These are phyloP conservation scores for Diaporthe eres DNA, from an alignment of 2,329 filamentous ascomycete genomes.

Conservation along the genomic window DNA sequence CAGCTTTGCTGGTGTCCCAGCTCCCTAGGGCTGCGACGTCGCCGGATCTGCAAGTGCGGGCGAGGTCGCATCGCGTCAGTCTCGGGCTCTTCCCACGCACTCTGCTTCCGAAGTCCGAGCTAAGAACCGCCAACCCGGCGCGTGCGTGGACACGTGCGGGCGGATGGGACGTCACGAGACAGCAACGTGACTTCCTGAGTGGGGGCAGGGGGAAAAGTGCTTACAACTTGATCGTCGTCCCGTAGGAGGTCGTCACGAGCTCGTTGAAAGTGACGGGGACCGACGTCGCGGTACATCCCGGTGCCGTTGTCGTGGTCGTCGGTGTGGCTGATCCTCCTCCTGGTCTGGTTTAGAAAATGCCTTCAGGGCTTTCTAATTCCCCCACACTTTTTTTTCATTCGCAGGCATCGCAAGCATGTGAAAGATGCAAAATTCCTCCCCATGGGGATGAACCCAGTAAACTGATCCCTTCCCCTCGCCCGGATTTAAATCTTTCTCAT, in stretches of 20 bases:
- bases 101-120: background rate
- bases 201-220: constrained; percentile 16
- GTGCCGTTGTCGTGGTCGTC: constrained; percentile 32
- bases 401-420: background rate
- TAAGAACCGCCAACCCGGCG: constrained; percentile 8
- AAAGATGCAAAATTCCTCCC: background rate
- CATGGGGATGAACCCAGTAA: constrained; percentile 13
- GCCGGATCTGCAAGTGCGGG: constrained; percentile 42
- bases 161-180: constrained; percentile 11
- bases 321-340: constrained; percentile 45
- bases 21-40: constrained; percentile 57
- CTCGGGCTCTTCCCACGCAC: background rate
- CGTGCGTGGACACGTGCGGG: constrained; percentile 20
- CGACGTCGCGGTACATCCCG: constrained; percentile 38
- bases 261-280: constrained; percentile 48
- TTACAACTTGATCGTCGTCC: constrained; percentile 48
- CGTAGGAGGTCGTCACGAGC: constrained; percentile 45
- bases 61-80: background rate
- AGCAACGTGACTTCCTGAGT: background rate
- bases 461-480: background rate
- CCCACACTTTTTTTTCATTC: background rate
- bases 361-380: background rate
- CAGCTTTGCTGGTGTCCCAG: constrained; percentile 62
- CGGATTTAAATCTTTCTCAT: too few species aligned
- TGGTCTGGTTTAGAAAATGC: background rate